Evolutionary conservation across 192 early-diverging fungal genomes (phyloP).

Genomic region (Podila epicladia): DNA sequence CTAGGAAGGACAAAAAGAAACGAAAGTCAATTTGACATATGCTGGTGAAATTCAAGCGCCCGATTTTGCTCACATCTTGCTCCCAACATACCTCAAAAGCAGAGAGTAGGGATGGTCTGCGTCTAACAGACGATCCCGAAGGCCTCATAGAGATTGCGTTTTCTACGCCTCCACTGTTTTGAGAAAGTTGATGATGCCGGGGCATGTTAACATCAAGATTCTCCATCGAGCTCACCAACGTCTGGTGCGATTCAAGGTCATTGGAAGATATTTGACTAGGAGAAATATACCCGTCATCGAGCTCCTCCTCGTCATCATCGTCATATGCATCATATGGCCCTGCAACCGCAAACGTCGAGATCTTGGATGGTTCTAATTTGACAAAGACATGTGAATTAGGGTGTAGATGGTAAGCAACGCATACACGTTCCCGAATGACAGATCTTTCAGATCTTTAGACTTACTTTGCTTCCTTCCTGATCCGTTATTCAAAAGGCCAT

Average conservation of each 20-base stretch:
- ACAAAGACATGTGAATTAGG: no score
- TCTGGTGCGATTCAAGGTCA: conserved; percentile 29
- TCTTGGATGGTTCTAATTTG: conserved; percentile 6
- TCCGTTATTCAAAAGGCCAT: conserved; percentile 1
- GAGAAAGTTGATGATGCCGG: conserved; percentile 30
- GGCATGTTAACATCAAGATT: conserved; percentile 26
- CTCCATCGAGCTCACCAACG: conserved; percentile 20
- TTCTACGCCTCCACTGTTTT: conserved; percentile 41
- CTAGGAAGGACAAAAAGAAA: neutral
- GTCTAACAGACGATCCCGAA: conserved; percentile 15
- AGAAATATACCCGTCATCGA: conserved; percentile 50
- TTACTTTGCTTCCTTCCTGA: neutral
- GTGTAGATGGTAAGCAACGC: no score
- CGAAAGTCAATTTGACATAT: neutral
- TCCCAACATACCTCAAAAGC: conserved; percentile 60
- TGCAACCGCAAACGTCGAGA: conserved; percentile 9
- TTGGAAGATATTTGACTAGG: conserved; percentile 22
- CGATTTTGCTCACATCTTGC: neutral
- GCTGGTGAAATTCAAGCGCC: neutral
- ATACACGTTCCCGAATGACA: no score
- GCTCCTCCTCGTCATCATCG: conserved; percentile 44
- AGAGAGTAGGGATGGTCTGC: conserved; percentile 61
- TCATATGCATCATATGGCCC: conserved; percentile 47
- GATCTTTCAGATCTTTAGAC: neutral
- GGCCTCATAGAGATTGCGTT: conserved; percentile 42